Evolutionary conservation across 257 asterid species (phyloP), one percentile per base, ranked within the genome.

Genomic region (Scutellaria barbata): DNA sequence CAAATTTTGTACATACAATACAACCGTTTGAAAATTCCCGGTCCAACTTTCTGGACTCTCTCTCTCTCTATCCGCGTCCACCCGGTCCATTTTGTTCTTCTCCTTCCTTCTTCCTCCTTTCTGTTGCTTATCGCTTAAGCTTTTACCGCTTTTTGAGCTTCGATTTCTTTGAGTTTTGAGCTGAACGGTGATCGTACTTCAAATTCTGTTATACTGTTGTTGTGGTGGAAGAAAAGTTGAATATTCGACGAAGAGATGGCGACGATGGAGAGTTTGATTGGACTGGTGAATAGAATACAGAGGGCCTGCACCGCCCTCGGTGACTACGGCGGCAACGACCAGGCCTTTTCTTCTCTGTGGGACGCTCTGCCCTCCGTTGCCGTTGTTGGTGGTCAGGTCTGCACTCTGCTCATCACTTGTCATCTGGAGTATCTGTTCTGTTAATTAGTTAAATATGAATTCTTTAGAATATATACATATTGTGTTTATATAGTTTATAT

Each of bases 351-450:
- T 30, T 93, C 98, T 67, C 95, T 93, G 0, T 93, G 97, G 96
- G 96, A 92, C 53, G 95, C 96, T 53, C 84, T 93, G 14, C 98
- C 98, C 48, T 85, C 98, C 40, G 97, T 93, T 69, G 96, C 98
- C 58, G 98, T 90, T 35, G 97, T 93, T 56, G 98, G 98, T 33
- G 97, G 97, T 56, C 96, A 90, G 97, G 97, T 89, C 20, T n/a
- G 77, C 25, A 3, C 1, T 46, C 63, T 55, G 8, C 53, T 10
- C 30, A 41, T 54, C 6, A 35, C 12, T 54, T 50, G 6, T 45
- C 42, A 5, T 66, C 42, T 41, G 51, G 11, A 50, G 39, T 65
- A 46, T 64, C 14, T 62, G 30, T 48, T 63, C 8, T 61, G 33
- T 52, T 59, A n/a, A 16, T 55, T 57, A 30, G 66, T 51, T 2